Evolutionary conservation across 768 basidiomycete genomes (phyloP).

Genomic region (Amanita brunnescens): DNA sequence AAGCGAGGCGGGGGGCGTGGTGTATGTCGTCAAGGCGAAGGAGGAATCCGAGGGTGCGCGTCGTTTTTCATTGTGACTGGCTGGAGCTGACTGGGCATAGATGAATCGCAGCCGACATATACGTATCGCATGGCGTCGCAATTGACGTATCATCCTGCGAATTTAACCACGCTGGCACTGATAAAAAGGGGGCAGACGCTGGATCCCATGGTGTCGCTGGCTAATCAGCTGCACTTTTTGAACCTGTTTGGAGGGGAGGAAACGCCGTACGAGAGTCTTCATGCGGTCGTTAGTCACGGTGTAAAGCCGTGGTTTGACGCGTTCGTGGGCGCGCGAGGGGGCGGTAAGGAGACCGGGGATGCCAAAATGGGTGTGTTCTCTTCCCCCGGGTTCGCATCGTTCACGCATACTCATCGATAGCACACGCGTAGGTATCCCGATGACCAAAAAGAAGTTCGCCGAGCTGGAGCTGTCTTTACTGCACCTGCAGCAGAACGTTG

Average conservation of each 20-base stretch:
- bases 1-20: constrained; percentile 61
- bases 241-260: constrained; percentile 86
- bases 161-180: constrained; percentile 82
- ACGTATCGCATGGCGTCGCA: constrained; percentile 62
- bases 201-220: constrained; percentile 71
- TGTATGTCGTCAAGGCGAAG: constrained; percentile 76
- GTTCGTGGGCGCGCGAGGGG: constrained; percentile 79
- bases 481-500: constrained; percentile 97
- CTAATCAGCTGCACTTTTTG: constrained; percentile 82
- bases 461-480: constrained; percentile 91
- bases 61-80: not conserved
- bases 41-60: constrained; percentile 65
- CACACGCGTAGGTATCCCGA: constrained; percentile 61
- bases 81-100: constrained; percentile 27
- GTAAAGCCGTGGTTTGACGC: constrained; percentile 99
- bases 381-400: not conserved
- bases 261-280: constrained; percentile 91
- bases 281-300: constrained; percentile 89
- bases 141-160: constrained; percentile 70
- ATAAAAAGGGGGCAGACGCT: constrained; percentile 87
- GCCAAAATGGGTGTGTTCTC: constrained; percentile 57
- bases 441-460: constrained; percentile 99
- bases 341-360: constrained; percentile 61
- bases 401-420: not conserved
- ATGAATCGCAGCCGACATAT: constrained; percentile 56